A percentile compares a stretch with the other conserved stretches of the same genome.
Conservation (phyloP, 352 stramenopile genomes). For the Phytophthora cryptogea region DNA sequence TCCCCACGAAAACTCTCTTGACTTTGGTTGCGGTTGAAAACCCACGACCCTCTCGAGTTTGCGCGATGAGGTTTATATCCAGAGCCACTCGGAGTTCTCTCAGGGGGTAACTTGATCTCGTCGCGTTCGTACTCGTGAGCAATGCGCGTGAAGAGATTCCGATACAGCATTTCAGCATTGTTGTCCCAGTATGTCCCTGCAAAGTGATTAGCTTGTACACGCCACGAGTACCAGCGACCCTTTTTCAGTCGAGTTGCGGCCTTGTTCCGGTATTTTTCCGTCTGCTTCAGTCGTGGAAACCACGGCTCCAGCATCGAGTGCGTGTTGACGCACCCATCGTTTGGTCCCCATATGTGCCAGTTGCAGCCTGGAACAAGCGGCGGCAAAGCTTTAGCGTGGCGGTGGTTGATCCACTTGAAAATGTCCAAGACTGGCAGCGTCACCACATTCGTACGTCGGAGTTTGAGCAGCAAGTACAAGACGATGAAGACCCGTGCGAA, state of each 20-base stretch:
- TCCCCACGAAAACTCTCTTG: slow-evolving; percentile 12
- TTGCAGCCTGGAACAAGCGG: slow-evolving; percentile 56
- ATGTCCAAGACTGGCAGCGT: slow-evolving; percentile 46
- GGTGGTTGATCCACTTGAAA: slow-evolving; percentile 52
- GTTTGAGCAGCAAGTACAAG: slow-evolving; percentile 21
- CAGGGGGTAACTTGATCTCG: background rate
- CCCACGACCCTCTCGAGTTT: background rate
- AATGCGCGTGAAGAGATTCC: slow-evolving; percentile 61
- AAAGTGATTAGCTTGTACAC: slow-evolving; percentile 61
- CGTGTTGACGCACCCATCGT: slow-evolving; percentile 68
- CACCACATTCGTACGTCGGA: slow-evolving; percentile 44
- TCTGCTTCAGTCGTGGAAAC: slow-evolving; percentile 42
- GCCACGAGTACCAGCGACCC: slow-evolving; percentile 69
- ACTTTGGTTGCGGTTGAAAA: slow-evolving; percentile 15
- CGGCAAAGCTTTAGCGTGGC: slow-evolving; percentile 36
- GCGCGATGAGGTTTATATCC: background rate
- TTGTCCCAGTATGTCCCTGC: slow-evolving; percentile 61
- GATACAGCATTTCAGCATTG: slow-evolving; percentile 53
- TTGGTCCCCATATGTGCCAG: slow-evolving; percentile 50
- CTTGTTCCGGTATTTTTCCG: background rate
- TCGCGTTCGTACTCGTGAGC: slow-evolving; percentile 39
- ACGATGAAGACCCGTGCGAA: slow-evolving; percentile 10
- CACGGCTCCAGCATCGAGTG: slow-evolving; percentile 60
- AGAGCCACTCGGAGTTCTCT: background rate
- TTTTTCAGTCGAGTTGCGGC: slow-evolving; percentile 29